Conservation (phyloP, 1,139 yeast species). For the Yamadazyma dendronema region DNA sequence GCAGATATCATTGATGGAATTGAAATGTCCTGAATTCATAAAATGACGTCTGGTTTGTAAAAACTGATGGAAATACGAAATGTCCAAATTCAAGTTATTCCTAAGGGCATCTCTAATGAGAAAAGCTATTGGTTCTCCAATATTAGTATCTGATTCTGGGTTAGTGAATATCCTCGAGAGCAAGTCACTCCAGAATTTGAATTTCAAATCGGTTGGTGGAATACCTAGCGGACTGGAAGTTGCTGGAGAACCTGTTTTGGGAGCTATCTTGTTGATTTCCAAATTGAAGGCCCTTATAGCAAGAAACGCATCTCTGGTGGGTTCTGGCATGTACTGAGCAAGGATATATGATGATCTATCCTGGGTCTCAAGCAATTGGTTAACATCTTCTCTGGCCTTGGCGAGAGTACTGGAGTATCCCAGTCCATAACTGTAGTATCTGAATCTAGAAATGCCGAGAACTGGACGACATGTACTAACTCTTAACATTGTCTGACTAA, state of each 20-base stretch:
- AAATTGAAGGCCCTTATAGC: slow-evolving; percentile 69
- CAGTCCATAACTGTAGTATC: not conserved
- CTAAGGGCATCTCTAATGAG: slow-evolving; percentile 50
- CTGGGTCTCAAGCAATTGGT: slow-evolving; percentile 36
- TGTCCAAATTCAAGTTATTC: slow-evolving; percentile 50
- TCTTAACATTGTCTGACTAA: not conserved
- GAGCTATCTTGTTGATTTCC: slow-evolving; percentile 60
- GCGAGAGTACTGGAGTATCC: slow-evolving; percentile 8
- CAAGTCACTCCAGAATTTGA: slow-evolving; percentile 62
- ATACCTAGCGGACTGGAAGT: slow-evolving; percentile 35
- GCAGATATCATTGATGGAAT: slow-evolving; percentile 57
- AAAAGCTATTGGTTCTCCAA: slow-evolving; percentile 68
- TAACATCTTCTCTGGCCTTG: slow-evolving; percentile 45
- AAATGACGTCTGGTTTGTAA: slow-evolving; percentile 60
- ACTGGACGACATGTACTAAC: not conserved
- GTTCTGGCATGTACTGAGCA: slow-evolving; percentile 68
- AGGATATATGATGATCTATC: slow-evolving; percentile 70
- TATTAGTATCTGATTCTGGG: slow-evolving; percentile 34
- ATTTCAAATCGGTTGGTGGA: slow-evolving; percentile 50
- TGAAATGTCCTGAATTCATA: slow-evolving; percentile 46
- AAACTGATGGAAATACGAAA: slow-evolving; percentile 57
- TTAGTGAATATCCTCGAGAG: slow-evolving; percentile 42
- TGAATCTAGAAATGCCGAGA: no score
- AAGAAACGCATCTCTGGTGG: slow-evolving; percentile 62
- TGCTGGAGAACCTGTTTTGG: slow-evolving; percentile 20